Percentiles rank a stretch among this genome's conserved stretches.
phyloP scores from a whole-genome alignment of 1,139 yeast species.

The Waltiozyma sp. region DNA sequence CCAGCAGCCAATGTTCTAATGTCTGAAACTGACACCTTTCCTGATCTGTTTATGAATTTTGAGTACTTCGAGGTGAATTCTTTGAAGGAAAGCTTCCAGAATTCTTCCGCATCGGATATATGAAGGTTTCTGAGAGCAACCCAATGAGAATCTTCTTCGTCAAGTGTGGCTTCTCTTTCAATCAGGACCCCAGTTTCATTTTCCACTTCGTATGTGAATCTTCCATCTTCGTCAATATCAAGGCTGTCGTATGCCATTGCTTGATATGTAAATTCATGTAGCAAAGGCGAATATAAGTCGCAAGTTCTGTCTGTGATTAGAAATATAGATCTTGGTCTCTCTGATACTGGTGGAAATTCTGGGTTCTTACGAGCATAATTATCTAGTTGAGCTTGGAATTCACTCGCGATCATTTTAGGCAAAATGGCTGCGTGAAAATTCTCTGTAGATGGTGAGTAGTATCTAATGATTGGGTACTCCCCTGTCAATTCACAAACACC shows the following conservation, averaged over 20 bases:
- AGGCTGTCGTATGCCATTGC: conserved; percentile 75
- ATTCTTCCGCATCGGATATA: conserved; percentile 65
- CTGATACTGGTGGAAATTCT: conserved; percentile 45
- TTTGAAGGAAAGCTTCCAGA: conserved; percentile 47
- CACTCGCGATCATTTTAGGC: conserved; percentile 64
- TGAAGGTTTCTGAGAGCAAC: conserved; percentile 61
- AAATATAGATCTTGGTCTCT: conserved; percentile 61
- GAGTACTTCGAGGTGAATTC: conserved; percentile 69
- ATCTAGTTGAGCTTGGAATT: conserved; percentile 62
- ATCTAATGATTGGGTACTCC: conserved; percentile 81
- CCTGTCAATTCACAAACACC: conserved; percentile 70
- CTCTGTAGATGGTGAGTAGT: conserved; percentile 37
- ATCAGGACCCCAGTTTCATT: conserved; percentile 47
- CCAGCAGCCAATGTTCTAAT: conserved; percentile 58
- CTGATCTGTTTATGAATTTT: conserved; percentile 48
- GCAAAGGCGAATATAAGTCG: conserved; percentile 73
- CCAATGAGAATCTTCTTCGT: conserved; percentile 73
- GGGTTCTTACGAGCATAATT: conserved; percentile 60
- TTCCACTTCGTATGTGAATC: conserved; percentile 51
- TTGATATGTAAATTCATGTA: conserved; percentile 91
- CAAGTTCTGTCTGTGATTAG: conserved; percentile 73
- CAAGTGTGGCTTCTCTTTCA: conserved; percentile 33
- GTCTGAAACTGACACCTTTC: conserved; percentile 50
- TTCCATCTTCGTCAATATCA: conserved; percentile 31
- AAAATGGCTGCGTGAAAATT: conserved; percentile 47